These are phyloP conservation scores for Coemansia sp. DNA, from an alignment of 192 early-diverging fungal genomes.

Conservation along the genomic window DNA sequence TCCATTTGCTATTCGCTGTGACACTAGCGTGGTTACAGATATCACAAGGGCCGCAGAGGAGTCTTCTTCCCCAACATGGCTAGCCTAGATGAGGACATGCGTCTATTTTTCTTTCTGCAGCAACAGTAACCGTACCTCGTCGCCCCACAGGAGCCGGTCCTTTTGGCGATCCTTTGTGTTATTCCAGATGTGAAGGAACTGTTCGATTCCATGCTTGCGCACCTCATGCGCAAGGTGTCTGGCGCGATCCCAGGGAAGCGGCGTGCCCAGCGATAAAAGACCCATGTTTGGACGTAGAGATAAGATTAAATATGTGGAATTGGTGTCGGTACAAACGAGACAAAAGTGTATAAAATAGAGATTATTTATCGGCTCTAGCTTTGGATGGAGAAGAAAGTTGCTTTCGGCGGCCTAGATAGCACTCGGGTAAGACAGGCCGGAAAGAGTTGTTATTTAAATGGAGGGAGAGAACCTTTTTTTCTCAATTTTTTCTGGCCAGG, in stretches of 20 bases:
- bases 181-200: slow-evolving; percentile 87
- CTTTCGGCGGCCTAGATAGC: too few species aligned
- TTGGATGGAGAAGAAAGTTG: too few species aligned
- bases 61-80: too few species aligned
- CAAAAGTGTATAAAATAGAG: too few species aligned
- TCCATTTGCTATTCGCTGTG: too few species aligned
- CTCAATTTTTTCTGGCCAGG: too few species aligned
- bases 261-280: slow-evolving; percentile 91
- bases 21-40: background rate
- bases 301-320: background rate
- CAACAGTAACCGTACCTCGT: slow-evolving; percentile 80
- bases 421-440: too few species aligned
- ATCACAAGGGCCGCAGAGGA: background rate
- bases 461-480: too few species aligned
- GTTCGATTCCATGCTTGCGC: slow-evolving; percentile 84
- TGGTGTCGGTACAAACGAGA: background rate
- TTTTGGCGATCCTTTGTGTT: slow-evolving; percentile 75
- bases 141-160: slow-evolving; percentile 89
- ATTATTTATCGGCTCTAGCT: background rate
- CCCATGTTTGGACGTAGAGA: slow-evolving; percentile 67
- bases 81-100: too few species aligned
- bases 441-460: too few species aligned
- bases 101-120: too few species aligned
- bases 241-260: slow-evolving; percentile 91
- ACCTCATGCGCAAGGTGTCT: slow-evolving; percentile 82